A percentile compares a stretch with the other conserved stretches of the same genome.
Conservation (phyloP, 306 rosid species). For the Carpinus fangiana region DNA sequence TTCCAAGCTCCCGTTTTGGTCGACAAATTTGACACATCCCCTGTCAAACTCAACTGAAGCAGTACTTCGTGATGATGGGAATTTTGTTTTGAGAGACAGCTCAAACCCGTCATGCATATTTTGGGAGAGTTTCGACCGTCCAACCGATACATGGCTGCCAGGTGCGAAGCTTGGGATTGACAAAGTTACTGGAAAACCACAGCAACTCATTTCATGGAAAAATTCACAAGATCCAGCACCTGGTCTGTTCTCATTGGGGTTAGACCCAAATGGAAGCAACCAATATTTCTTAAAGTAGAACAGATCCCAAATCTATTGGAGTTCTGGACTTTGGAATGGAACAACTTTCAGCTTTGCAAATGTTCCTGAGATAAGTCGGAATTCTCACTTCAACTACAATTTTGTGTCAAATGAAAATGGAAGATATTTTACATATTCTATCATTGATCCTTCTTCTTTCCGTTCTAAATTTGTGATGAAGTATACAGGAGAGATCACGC, state of each 20-base stretch:
- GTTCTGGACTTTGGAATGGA: background rate
- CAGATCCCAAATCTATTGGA: background rate
- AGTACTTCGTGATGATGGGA: background rate
- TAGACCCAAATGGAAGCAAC: conserved; percentile 40
- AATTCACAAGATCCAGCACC: conserved; percentile 31
- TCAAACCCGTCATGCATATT: background rate
- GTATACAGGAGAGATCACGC: background rate
- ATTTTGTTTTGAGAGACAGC: background rate
- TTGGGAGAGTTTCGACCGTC: conserved; percentile 1
- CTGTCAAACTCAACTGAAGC: background rate
- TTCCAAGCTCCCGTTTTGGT: background rate
- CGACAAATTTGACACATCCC: background rate
- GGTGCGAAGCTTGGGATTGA: conserved; percentile 41
- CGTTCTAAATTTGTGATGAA: no score
- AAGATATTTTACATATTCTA: background rate
- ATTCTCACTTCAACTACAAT: no score
- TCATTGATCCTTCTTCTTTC: background rate
- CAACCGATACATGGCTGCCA: conserved; percentile 29
- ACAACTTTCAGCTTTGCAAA: no score
- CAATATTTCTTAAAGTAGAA: background rate
- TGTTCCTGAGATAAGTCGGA: background rate
- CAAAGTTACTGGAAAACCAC: conserved; percentile 34
- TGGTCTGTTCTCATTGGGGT: conserved; percentile 42
- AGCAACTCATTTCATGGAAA: conserved; percentile 28
- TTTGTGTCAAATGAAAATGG: background rate